phyloP scores from a whole-genome alignment of 192 early-diverging fungal genomes.

The Entomortierella chlamydospora region DNA sequence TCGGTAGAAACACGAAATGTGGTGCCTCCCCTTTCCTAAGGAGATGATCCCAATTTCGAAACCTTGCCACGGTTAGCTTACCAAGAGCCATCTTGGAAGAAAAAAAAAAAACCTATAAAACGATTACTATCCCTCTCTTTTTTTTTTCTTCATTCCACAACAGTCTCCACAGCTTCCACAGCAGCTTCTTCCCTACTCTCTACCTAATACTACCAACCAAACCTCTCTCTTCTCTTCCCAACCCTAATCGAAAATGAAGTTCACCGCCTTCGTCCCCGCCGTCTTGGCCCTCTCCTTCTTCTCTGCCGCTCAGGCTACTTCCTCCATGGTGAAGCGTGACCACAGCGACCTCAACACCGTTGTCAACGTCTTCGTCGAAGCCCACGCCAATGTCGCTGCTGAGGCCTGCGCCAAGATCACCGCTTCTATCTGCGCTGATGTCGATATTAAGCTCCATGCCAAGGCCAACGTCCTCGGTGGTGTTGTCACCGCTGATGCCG shows the following conservation, averaged over 20 bases:
- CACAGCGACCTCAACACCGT: conserved; percentile 12
- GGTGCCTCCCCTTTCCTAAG: too few relatives aligned
- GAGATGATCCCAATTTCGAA: background rate
- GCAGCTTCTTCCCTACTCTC: conserved; percentile 23
- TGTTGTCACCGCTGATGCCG: conserved; percentile 18
- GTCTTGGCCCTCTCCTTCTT: conserved; percentile 49
- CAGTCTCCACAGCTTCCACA: conserved; percentile 50
- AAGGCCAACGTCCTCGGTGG: conserved; percentile 32
- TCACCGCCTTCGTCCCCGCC: conserved; percentile 44
- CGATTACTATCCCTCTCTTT: background rate
- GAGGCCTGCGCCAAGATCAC: conserved; percentile 13
- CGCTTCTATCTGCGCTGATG: conserved; percentile 36
- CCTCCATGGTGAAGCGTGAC: conserved; percentile 21
- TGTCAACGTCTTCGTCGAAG: conserved; percentile 18
- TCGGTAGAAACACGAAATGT: too few relatives aligned
- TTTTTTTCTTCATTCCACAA: conserved; percentile 30
- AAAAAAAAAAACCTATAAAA: conserved; percentile 30
- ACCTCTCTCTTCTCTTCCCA: conserved; percentile 1
- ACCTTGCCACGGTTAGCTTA: background rate
- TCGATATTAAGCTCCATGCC: conserved; percentile 14
- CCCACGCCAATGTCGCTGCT: conserved; percentile 8
- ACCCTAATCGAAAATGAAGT: conserved; percentile 28
- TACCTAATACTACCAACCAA: background rate
- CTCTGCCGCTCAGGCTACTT: conserved; percentile 33
- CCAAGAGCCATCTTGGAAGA: background rate